These are phyloP conservation scores for Coprinopsis sp. DNA, from an alignment of 768 basidiomycete species.

Conservation along the genomic window DNA sequence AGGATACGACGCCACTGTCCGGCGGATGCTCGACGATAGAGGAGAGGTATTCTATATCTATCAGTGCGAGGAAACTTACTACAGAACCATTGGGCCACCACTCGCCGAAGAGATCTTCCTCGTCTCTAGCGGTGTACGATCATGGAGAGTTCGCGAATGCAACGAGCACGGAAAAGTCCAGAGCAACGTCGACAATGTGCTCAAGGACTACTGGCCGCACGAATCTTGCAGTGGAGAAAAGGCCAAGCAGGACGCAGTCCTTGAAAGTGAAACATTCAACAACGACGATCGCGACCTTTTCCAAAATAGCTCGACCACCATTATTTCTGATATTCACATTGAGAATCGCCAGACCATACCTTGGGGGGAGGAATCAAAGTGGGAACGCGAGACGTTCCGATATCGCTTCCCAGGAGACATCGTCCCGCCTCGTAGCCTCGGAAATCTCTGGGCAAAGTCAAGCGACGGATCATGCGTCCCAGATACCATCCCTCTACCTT, in stretches of 20 bases:
- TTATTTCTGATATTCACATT: no score
- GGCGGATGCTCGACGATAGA: background rate
- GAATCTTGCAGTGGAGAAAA: background rate
- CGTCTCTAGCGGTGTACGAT: background rate
- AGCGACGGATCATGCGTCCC: no score
- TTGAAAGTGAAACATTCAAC: no score
- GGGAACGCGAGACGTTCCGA: no score
- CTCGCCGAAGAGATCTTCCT: background rate
- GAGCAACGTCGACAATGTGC: background rate
- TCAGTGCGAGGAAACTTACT: background rate
- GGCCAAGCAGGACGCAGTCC: background rate
- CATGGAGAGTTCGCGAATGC: background rate
- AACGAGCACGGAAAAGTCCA: background rate
- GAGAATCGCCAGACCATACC: no score
- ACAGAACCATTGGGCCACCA: background rate
- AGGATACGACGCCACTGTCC: background rate
- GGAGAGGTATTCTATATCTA: background rate
- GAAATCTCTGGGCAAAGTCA: no score
- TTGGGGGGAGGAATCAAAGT: no score
- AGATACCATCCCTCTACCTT: no score
- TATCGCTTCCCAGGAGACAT: no score
- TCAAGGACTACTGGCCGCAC: background rate
- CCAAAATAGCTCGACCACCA: no score
- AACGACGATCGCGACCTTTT: no score
- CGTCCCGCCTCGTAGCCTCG: no score